Percentiles rank a stretch among this genome's conserved stretches.
phyloP scores from a whole-genome alignment of 345 rosid genomes.

The Pistacia vera region DNA sequence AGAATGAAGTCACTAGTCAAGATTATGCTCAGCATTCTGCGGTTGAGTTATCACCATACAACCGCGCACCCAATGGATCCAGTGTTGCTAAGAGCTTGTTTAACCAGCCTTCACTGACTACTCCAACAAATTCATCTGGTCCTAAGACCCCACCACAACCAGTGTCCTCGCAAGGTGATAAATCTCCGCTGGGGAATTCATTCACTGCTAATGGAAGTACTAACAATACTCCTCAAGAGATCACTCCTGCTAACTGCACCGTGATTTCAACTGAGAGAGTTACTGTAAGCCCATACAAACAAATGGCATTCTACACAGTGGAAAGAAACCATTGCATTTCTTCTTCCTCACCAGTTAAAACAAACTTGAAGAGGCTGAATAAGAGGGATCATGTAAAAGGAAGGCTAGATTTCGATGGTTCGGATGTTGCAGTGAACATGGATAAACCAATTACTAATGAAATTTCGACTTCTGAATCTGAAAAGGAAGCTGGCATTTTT shows the following conservation, averaged over 20 bases:
- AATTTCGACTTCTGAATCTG: constrained; percentile 59
- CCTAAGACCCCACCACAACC: constrained; percentile 70
- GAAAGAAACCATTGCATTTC: constrained; percentile 78
- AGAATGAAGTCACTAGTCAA: constrained; percentile 14
- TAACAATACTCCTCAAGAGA: constrained; percentile 42
- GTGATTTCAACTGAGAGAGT: constrained; percentile 64
- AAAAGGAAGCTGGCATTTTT: constrained; percentile 55
- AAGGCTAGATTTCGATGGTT: constrained; percentile 81
- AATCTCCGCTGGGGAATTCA: constrained; percentile 39
- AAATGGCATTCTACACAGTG: constrained; percentile 53
- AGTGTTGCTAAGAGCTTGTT: constrained; percentile 75
- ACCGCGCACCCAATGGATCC: constrained; percentile 32
- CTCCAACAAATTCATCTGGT: constrained; percentile 49
- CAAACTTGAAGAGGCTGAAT: constrained; percentile 43
- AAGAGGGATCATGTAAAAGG: constrained; percentile 82
- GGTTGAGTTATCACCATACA: constrained; percentile 23
- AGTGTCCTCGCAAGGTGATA: constrained; percentile 36
- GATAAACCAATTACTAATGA: constrained; percentile 39
- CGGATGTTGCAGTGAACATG: constrained; percentile 39
- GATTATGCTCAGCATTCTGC: constrained; percentile 28
- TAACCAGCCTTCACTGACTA: constrained; percentile 36
- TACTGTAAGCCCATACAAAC: constrained; percentile 72
- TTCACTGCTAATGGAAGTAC: constrained; percentile 37
- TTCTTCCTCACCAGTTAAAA: constrained; percentile 69
- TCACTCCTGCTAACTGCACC: constrained; percentile 70